Percentiles rank a stretch among this genome's conserved stretches.
Evolutionary conservation across 1,284 basidiomycete genomes (phyloP).

Genomic region (Leccinum pachyderme): DNA sequence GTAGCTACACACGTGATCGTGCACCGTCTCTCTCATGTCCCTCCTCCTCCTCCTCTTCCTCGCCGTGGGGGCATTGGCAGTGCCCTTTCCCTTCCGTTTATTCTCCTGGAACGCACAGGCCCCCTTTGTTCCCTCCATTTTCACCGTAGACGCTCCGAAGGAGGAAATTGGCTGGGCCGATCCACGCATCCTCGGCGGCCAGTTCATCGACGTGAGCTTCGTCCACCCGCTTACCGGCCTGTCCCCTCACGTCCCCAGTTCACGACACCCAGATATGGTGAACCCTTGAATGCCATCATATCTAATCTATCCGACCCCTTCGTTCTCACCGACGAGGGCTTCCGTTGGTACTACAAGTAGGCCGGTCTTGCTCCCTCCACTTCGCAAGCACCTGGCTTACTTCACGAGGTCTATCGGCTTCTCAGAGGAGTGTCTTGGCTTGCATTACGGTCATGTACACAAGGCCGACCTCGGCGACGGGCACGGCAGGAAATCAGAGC

Average conservation of each 20-base stretch:
- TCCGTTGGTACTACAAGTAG: constrained; percentile 59
- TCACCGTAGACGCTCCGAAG: constrained; percentile 16
- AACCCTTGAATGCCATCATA: constrained; percentile 67
- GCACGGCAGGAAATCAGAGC: constrained; percentile 58
- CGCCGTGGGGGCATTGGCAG: constrained; percentile 13
- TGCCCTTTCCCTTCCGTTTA: constrained; percentile 19
- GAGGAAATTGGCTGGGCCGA: constrained; percentile 58
- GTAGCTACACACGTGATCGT: constrained; percentile 22
- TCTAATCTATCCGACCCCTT: constrained; percentile 63
- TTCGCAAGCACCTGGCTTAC: constrained; percentile 1
- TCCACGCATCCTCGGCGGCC: constrained; percentile 66
- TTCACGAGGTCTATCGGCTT: constrained; percentile 68
- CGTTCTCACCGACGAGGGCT: constrained; percentile 63
- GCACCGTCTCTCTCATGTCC: background rate
- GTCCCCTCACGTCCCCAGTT: constrained; percentile 42
- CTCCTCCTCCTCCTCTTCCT: constrained; percentile 13
- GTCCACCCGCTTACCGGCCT: background rate
- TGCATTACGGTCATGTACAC: constrained; percentile 67
- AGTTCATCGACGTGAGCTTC: constrained; percentile 63
- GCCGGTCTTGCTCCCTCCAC: constrained; percentile 2
- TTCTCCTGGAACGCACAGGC: constrained; percentile 16
- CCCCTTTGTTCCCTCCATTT: constrained; percentile 9
- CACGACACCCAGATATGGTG: constrained; percentile 62
- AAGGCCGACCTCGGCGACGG: constrained; percentile 74
- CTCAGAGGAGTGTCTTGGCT: constrained; percentile 69